Evolutionary conservation across 1,139 yeast genomes (phyloP).

Genomic region (Debaryomyces robertsiae): DNA sequence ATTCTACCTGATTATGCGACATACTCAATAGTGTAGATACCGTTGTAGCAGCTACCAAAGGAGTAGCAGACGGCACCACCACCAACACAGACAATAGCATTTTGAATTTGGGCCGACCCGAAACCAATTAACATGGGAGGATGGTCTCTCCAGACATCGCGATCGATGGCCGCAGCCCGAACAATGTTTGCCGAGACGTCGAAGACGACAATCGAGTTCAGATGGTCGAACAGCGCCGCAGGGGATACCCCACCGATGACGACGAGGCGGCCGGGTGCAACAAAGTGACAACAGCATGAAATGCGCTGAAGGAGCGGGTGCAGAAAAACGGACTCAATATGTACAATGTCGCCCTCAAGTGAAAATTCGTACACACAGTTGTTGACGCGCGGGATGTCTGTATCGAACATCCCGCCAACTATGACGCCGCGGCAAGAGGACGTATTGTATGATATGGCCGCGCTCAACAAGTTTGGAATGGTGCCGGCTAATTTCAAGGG

Average conservation of each 20-base stretch:
- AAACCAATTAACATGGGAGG: conserved; percentile 67
- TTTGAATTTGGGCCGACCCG: conserved; percentile 32
- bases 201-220: conserved; percentile 40
- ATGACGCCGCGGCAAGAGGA: conserved; percentile 40
- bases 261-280: conserved; percentile 33
- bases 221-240: conserved; percentile 35
- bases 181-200: conserved; percentile 25
- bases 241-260: conserved; percentile 66
- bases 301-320: conserved; percentile 36
- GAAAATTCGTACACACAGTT: conserved; percentile 36
- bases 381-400: conserved; percentile 35
- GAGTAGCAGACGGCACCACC: conserved; percentile 89
- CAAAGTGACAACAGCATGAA: conserved; percentile 42
- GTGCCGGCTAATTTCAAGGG: conserved; percentile 21
- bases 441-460: conserved; percentile 39
- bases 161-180: conserved; percentile 30
- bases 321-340: conserved; percentile 10
- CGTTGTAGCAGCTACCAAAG: conserved; percentile 72
- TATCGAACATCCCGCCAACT: conserved; percentile 56
- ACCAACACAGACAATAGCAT: conserved; percentile 45
- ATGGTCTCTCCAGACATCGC: conserved; percentile 33
- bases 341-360: conserved; percentile 19
- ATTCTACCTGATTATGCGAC: not conserved
- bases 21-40: conserved; percentile 5
- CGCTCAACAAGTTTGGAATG: conserved; percentile 26